Base-by-base conservation (phyloP, 2,329 filamentous ascomycete species). In the Aspergillus ruber region DNA sequence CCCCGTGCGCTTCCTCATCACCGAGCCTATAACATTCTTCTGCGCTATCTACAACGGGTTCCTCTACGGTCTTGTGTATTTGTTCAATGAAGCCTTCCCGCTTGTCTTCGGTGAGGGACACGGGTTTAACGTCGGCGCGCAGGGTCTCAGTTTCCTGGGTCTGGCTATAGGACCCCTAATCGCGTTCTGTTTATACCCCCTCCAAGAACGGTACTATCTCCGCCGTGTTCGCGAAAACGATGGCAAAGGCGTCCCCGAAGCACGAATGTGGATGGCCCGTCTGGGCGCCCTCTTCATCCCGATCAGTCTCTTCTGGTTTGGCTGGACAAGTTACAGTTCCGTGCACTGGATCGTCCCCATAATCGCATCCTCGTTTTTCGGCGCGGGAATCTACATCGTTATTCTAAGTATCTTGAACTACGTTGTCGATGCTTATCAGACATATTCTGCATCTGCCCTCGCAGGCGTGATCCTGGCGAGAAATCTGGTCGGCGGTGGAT, bases 391-490 rank as follows among this genome's bases (percentile, higher is more conserved):
- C 57, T 85, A 84, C 49, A 72, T 79, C 27, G 85, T 86, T 45
- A 86, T 87, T 67, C 83, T 86, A 76, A 82, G 82, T 12, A 85
- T 83, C 5, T 83, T 87, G 53, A 83, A 88, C 64, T 88, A 88
- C 67, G 85, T 88, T 74, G 79, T 87, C 36, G 83, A 81, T 52
- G 82, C 83, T 5, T 87, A 88, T 57, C 85, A 84, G 0, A 81
- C 81, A 0, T 87, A 86, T 62, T 80, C 83, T 1, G 84, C 85
- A 1, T 86, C 82, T 0, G 85, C 85, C 0, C 85, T 85, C 0
- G 85, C 85, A 20, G 85, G 84, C n/a, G 87, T 88, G 50, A 85
- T 84, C n/a, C 84, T 84, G 68, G 76, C 83, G 5, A 77, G 85
- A 51, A 84, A 88, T 56, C 80, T 88, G 1, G 56, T 65, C 5